phyloP scores from a whole-genome alignment of 1,284 basidiomycete genomes.

The Cutaneotrichosporon dermatis region DNA sequence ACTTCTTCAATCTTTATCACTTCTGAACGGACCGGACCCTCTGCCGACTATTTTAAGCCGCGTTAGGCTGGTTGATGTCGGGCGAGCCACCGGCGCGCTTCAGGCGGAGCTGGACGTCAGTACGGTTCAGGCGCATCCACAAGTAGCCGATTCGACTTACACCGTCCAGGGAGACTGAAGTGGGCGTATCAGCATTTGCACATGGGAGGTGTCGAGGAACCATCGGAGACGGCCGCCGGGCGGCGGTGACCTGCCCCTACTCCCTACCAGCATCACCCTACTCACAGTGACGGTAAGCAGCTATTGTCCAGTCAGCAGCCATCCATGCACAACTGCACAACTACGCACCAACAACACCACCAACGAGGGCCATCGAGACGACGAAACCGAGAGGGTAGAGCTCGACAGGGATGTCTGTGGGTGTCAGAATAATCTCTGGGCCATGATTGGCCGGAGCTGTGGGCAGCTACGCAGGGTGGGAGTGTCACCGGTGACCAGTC shows the following conservation, averaged over 20 bases:
- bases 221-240: too few relatives aligned
- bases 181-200: too few relatives aligned
- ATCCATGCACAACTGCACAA: too few relatives aligned
- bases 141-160: background rate
- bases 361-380: constrained; percentile 40
- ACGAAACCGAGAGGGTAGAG: constrained; percentile 48
- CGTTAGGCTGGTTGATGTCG: background rate
- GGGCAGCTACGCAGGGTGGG: too few relatives aligned
- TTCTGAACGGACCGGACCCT: background rate
- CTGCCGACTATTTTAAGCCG: too few relatives aligned
- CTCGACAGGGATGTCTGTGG: constrained; percentile 47
- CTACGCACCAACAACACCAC: constrained; percentile 37
- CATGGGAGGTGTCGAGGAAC: too few relatives aligned
- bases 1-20: background rate
- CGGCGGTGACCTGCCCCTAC: too few relatives aligned
- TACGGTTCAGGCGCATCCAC: too few relatives aligned
- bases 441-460: background rate
- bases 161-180: constrained; percentile 2
- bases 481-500: too few relatives aligned
- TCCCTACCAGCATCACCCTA: background rate
- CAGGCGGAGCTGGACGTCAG: constrained; percentile 13
- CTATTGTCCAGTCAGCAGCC: constrained; percentile 5
- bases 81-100: constrained; percentile 9
- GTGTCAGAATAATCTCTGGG: background rate
- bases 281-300: constrained; percentile 17